Percentiles rank a stretch among this genome's conserved stretches.
Evolutionary conservation across 768 basidiomycete genomes (phyloP).

Genomic region (Lactarius sanguifluus): DNA sequence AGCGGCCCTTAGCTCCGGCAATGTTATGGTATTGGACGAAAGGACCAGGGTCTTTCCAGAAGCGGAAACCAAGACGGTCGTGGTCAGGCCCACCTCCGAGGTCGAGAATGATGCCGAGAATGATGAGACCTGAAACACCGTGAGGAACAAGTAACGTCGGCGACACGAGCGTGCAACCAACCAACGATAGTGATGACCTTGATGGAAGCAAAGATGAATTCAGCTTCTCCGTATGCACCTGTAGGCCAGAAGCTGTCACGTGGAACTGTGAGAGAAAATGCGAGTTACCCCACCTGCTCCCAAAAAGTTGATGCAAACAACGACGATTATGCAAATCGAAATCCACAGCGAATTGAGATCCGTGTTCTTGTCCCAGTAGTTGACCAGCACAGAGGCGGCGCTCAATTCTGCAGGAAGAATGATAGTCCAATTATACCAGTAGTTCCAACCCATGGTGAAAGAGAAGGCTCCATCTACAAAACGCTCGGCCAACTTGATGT

Average conservation of each 20-base stretch:
- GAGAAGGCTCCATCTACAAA: constrained; percentile 77
- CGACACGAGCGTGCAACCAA: constrained; percentile 3
- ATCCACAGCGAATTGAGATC: constrained; percentile 50
- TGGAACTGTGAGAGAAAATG: background rate
- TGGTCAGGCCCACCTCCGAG: constrained; percentile 57
- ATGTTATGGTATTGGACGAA: constrained; percentile 46
- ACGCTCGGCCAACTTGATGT: constrained; percentile 77
- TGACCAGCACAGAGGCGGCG: constrained; percentile 52
- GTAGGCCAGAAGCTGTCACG: background rate
- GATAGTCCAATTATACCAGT: constrained; percentile 39
- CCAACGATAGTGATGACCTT: constrained; percentile 50
- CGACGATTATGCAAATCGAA: constrained; percentile 50
- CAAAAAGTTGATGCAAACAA: constrained; percentile 36
- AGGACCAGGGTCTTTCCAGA: constrained; percentile 56
- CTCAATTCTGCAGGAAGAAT: constrained; percentile 25
- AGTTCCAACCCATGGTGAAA: constrained; percentile 52
- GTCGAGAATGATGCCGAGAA: constrained; percentile 54
- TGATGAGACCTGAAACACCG: constrained; percentile 36
- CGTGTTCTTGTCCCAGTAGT: constrained; percentile 43
- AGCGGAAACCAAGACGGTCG: constrained; percentile 52
- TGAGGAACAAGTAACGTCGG: background rate
- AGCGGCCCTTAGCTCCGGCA: constrained; percentile 49
- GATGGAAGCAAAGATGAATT: constrained; percentile 55
- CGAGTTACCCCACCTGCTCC: constrained; percentile 19
- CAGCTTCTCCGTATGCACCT: constrained; percentile 48